These are phyloP conservation scores for Septoria petroselini DNA, from an alignment of 2,329 filamentous ascomycete genomes.

Conservation along the genomic window DNA sequence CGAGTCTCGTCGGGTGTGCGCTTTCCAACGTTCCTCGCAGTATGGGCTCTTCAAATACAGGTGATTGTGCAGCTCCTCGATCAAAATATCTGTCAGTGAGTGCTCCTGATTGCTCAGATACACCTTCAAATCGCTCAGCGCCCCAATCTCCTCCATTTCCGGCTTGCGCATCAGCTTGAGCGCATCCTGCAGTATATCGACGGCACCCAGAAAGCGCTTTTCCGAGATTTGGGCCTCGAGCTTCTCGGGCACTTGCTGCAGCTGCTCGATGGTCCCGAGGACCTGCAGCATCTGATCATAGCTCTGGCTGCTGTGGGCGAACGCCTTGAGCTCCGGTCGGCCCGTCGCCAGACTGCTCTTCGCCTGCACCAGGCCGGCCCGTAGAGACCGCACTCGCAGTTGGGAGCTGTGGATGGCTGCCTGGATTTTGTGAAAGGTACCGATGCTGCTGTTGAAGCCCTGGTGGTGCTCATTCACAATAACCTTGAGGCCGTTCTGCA, in stretches of 20 bases:
- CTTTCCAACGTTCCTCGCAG: conserved; percentile 93
- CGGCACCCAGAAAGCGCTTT: conserved; percentile 88
- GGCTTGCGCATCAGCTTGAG: conserved; percentile 78
- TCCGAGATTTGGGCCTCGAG: conserved; percentile 93
- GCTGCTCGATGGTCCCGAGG: conserved; percentile 68
- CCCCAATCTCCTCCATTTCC: conserved; percentile 87
- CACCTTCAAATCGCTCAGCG: conserved; percentile 76
- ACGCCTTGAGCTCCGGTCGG: conserved; percentile 83
- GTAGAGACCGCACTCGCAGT: conserved; percentile 74
- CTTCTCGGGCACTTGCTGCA: conserved; percentile 85
- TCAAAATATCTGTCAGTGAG: conserved; percentile 84
- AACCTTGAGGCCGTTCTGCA: conserved; percentile 88
- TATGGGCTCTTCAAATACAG: conserved; percentile 97
- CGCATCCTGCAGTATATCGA: conserved; percentile 86
- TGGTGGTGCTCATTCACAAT: conserved; percentile 99
- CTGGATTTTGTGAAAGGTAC: conserved; percentile 98
- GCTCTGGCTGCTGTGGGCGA: conserved; percentile 80
- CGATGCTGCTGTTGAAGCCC: conserved; percentile 98
- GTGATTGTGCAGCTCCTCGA: conserved; percentile 97
- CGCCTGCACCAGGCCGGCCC: conserved; percentile 75
- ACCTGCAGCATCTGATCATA: conserved; percentile 88
- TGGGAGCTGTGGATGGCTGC: conserved; percentile 87
- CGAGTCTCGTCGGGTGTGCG: conserved; percentile 59
- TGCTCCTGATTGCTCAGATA: conserved; percentile 94
- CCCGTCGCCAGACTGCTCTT: conserved; percentile 80